These are phyloP conservation scores for Pseudozyma sp. DNA, from an alignment of 1,284 basidiomycete species.

Conservation along the genomic window DNA sequence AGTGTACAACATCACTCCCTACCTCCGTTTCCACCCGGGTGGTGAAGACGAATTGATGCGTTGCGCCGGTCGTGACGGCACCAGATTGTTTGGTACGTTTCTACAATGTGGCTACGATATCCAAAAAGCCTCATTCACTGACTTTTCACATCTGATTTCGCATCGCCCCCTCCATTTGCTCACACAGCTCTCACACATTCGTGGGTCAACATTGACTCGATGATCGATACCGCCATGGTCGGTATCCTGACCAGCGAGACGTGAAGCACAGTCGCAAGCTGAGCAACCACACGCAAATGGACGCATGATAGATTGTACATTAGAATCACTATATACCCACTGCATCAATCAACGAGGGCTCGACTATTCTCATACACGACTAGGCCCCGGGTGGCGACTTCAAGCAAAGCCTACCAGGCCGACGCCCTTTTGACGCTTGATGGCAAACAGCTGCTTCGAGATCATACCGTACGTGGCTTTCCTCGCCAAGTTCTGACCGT, in stretches of 20 bases:
- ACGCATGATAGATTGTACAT: constrained; percentile 5
- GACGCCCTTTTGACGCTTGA: constrained; percentile 45
- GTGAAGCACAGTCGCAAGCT: constrained; percentile 1
- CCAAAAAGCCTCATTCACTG: not conserved
- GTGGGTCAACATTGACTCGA: constrained; percentile 94
- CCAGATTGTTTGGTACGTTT: constrained; percentile 85
- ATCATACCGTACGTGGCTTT: constrained; percentile 65
- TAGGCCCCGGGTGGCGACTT: not conserved
- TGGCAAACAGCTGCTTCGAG: constrained; percentile 60
- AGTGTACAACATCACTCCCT: constrained; percentile 96
- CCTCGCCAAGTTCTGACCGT: constrained; percentile 57
- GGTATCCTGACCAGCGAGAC: constrained; percentile 76
- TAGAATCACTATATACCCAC: constrained; percentile 17
- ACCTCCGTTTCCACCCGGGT: constrained; percentile 91
- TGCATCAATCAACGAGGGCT: not conserved
- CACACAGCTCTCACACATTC: constrained; percentile 73
- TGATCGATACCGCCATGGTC: constrained; percentile 90
- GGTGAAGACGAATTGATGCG: constrained; percentile 94
- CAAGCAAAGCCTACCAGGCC: constrained; percentile 47
- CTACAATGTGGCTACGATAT: not conserved
- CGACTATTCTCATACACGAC: not conserved
- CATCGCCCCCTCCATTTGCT: not conserved
- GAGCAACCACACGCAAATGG: not conserved
- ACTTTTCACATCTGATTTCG: not conserved
- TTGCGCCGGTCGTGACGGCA: constrained; percentile 93